phyloP scores from a whole-genome alignment of 495 filamentous ascomycete species.

The Annulohypoxylon maeteangense region DNA sequence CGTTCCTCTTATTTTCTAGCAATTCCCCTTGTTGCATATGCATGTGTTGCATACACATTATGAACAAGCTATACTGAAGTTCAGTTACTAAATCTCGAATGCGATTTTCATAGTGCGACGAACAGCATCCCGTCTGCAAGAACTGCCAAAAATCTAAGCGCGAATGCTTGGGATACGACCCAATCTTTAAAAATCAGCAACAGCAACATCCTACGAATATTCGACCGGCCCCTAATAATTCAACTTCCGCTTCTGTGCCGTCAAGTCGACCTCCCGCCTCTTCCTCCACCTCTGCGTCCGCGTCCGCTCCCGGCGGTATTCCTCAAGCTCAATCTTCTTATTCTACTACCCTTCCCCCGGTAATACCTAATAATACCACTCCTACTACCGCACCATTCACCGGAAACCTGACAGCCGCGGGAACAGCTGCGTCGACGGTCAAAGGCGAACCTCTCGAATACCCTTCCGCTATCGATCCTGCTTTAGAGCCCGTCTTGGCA shows the following conservation, averaged over 20 bases:
- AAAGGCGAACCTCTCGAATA: constrained; percentile 74
- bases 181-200: constrained; percentile 92
- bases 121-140: constrained; percentile 91
- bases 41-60: background rate
- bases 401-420: constrained; percentile 49
- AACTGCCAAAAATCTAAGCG: constrained; percentile 99
- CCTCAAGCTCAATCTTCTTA: constrained; percentile 35
- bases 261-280: constrained; percentile 53
- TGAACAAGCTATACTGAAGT: constrained; percentile 2
- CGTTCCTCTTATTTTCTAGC: background rate
- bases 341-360: constrained; percentile 41
- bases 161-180: constrained; percentile 97
- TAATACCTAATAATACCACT: constrained; percentile 45
- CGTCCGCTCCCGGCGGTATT: constrained; percentile 48
- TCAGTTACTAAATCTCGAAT: constrained; percentile 28
- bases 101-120: constrained; percentile 79
- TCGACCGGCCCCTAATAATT: constrained; percentile 46
- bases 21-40: background rate
- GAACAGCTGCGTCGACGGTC: constrained; percentile 64
- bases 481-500: constrained; percentile 65
- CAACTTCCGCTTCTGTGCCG: constrained; percentile 46
- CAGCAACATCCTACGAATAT: constrained; percentile 43
- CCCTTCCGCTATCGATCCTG: constrained; percentile 77
- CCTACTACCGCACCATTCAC: constrained; percentile 35
- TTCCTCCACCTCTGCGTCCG: constrained; percentile 26